A percentile compares a stretch with the other conserved stretches of the same genome.
These are phyloP conservation scores for Suhomyces kunorum DNA, from an alignment of 1,139 yeast species.

Conservation along the genomic window DNA sequence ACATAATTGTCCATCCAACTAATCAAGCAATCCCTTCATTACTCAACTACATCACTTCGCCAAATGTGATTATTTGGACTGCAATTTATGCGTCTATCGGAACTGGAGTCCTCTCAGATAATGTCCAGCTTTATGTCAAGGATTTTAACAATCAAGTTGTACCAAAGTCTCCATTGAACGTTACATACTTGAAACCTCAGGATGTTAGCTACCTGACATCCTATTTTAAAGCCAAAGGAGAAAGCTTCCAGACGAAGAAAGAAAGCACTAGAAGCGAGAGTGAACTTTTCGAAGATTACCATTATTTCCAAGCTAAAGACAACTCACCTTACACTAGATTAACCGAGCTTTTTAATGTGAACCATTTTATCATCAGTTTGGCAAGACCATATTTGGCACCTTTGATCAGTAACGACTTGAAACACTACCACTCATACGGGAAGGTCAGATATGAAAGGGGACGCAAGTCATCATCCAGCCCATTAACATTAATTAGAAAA, in stretches of 20 bases:
- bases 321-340: slow-evolving; percentile 80
- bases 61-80: slow-evolving; percentile 89
- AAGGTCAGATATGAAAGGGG: slow-evolving; percentile 27
- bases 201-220: slow-evolving; percentile 49
- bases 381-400: slow-evolving; percentile 96
- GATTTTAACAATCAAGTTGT: slow-evolving; percentile 62
- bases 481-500: neutral
- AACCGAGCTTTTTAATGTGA: slow-evolving; percentile 90
- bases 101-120: slow-evolving; percentile 61
- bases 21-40: slow-evolving; percentile 70
- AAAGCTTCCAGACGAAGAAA: slow-evolving; percentile 13
- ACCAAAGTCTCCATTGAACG: slow-evolving; percentile 38
- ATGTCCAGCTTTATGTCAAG: slow-evolving; percentile 67
- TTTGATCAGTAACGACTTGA: slow-evolving; percentile 75
- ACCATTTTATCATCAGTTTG: slow-evolving; percentile 83
- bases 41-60: slow-evolving; percentile 88
- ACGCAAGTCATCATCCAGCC: slow-evolving; percentile 5
- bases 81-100: slow-evolving; percentile 78
- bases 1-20: slow-evolving; percentile 88
- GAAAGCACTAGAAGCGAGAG: neutral
- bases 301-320: slow-evolving; percentile 28
- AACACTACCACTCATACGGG: slow-evolving; percentile 53
- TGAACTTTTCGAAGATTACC: slow-evolving; percentile 12
- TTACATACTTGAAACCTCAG: slow-evolving; percentile 46
- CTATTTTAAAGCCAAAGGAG: slow-evolving; percentile 29